Evolutionary conservation across 805 yeast species (phyloP), one percentile per base, ranked within the genome.

Genomic region (Myxozyma monticola): DNA sequence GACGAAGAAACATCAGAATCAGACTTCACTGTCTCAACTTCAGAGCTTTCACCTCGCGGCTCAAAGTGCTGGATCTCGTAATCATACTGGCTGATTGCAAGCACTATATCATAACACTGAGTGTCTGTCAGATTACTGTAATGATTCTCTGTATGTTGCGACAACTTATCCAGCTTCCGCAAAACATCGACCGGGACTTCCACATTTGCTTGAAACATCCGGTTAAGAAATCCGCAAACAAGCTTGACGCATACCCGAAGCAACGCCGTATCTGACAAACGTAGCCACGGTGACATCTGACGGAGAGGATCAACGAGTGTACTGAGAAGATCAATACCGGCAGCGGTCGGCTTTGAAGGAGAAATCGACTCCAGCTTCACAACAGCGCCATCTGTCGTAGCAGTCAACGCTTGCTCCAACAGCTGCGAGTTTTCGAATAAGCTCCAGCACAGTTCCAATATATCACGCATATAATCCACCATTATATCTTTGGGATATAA

Each of bases 381-480:
- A 7, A 56, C 61, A 4, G 59, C 60, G 5, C 18, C 42, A 8
- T 42, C 25, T 5, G 67, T 67, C 0, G 71, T 65, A 20, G 63
- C 60, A 6, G 75, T 67, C 22, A 73, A 59, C 31, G 67, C 68
- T 7, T 67, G 66, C 17, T 65, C 68, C 35, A 81, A 64, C n/a
- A 76, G 71, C 51, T 82, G 72, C 61, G 78, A 85, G 1, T 90
- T 79, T 48, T 77, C 81, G n/a, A 90, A 65, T 29, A 90, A 69
- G 1, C 75, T 66, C 54, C 83, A 82, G 51, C 95, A 83, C 28
- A 87, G 72, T 59, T 90, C 96, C 43, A 91, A 73, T 0, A 88
- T 83, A 63, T 88, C 96, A 65, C 95, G 78, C 1, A 96, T 86
- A 60, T 88, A 90, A 49, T 89, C 95, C 37, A 83, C 77, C 60